These are phyloP conservation scores for Alternaria solani DNA, from an alignment of 2,329 filamentous ascomycete genomes.

Conservation along the genomic window DNA sequence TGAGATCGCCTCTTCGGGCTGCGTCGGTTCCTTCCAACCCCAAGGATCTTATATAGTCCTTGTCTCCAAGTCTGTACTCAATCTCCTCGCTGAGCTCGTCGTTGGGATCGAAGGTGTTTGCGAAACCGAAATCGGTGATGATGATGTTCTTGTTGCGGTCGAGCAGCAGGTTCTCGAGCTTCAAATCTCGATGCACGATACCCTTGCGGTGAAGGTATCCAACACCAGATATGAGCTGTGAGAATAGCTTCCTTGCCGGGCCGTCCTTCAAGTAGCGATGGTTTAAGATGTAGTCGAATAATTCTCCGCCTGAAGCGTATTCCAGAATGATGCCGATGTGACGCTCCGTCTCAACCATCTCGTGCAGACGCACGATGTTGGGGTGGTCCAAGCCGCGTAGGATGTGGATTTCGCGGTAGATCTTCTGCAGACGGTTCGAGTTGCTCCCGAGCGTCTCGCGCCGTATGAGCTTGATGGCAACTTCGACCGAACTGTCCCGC, in stretches of 20 bases:
- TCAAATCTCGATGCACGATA: constrained; percentile 96
- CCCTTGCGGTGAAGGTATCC: constrained; percentile 98
- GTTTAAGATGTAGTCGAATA: constrained; percentile 98
- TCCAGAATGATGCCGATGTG: constrained; percentile 98
- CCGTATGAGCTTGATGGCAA: constrained; percentile 97
- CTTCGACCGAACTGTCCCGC: constrained; percentile 87
- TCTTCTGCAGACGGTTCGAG: constrained; percentile 89
- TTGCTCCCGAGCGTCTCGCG: constrained; percentile 89
- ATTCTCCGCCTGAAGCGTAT: constrained; percentile 95
- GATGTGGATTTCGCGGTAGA: constrained; percentile 95
- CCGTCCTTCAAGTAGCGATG: constrained; percentile 96
- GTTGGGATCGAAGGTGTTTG: constrained; percentile 90
- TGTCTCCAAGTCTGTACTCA: constrained; percentile 84
- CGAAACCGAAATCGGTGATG: constrained; percentile 99
- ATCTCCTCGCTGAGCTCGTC: constrained; percentile 92
- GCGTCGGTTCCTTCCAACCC: constrained; percentile 85
- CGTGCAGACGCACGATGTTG: constrained; percentile 95
- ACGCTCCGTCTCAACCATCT: constrained; percentile 97
- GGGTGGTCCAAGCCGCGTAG: constrained; percentile 87
- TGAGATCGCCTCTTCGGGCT: constrained; percentile 85
- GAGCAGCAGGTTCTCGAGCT: constrained; percentile 92
- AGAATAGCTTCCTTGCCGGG: constrained; percentile 87
- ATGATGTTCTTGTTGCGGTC: constrained; percentile 99
- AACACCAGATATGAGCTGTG: constrained; percentile 93
- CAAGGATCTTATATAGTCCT: constrained; percentile 85